Evolutionary conservation across 371 early-diverging fungal genomes (phyloP), one percentile per base, ranked within the genome.

Genomic region (Mucor racemosus): DNA sequence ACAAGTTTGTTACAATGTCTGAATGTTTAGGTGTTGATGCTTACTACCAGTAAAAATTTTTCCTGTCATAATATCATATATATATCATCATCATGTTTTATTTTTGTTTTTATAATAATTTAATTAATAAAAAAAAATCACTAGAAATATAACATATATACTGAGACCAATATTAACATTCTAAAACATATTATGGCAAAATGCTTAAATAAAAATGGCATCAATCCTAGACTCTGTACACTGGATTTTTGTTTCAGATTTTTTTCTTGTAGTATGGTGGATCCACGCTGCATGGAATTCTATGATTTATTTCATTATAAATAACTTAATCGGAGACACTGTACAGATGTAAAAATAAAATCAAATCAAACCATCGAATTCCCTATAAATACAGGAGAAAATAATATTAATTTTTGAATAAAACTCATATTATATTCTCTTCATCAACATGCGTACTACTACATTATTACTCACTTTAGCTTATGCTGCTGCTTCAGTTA

Each of bases 1-100:
- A 74, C 66, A 62, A 65, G 34, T 82, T 85, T 67, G 80, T 78
- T 41, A 82, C 81, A 33, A 74, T 81, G 48, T 78, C 80, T 62
- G 77, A 80, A 33, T 85, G 85, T 62, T 9, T 71, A 13, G 71
- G 64, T 54, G 39, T 65, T 15, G 34, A 50, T 31, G 64, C 64
- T 63, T 66, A 62, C 19, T 64, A 59, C 31, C 56, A 60, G 15
- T 66, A 66, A 81, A 36, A 26, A 9, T 8, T 36, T 50, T 11
- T 9, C 38, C 38, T 5, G 1, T 4, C 38, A 38, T 38, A 1
- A 38, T 38, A 38, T 9, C 11, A 38, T 5, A 38, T 5, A 44
- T 15, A 14, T 14, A 44, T 44, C 46, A 38, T 17, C 4, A 21
- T 48, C 17, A 44, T 44, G n/a, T 44, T 44, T 17, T 44, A 17